Percentiles rank a stretch among this genome's conserved stretches.
Conservation (phyloP, 495 filamentous ascomycete genomes). For the Geopyxis carbonaria region DNA sequence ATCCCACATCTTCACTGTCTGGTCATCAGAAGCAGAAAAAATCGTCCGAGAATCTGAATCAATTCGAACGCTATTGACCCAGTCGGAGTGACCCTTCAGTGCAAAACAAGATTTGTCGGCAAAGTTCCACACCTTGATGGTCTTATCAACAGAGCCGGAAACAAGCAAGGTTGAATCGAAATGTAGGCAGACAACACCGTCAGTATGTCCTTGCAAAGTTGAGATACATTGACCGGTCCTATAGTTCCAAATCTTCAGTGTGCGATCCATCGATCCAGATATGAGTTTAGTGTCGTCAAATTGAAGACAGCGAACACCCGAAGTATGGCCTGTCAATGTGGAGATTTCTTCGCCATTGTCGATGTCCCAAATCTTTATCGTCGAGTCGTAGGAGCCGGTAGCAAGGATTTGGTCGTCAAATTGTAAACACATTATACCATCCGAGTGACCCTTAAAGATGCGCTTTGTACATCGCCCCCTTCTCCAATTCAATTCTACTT, state of each 20-base stretch:
- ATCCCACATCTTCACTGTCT: slow-evolving; percentile 83
- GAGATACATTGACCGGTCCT: slow-evolving; percentile 74
- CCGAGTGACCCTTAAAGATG: slow-evolving; percentile 72
- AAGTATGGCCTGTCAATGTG: slow-evolving; percentile 63
- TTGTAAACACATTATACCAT: slow-evolving; percentile 91
- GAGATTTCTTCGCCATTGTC: slow-evolving; percentile 71
- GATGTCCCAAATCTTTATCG: slow-evolving; percentile 91
- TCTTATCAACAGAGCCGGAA: slow-evolving; percentile 73
- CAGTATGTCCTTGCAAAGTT: slow-evolving; percentile 57
- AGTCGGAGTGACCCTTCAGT: slow-evolving; percentile 72
- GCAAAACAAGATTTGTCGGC: slow-evolving; percentile 59
- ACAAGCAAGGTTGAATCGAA: slow-evolving; percentile 70
- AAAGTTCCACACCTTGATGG: slow-evolving; percentile 89
- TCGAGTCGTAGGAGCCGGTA: slow-evolving; percentile 86
- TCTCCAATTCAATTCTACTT: slow-evolving; percentile 91
- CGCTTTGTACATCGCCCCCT: slow-evolving; percentile 71
- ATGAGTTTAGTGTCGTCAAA: slow-evolving; percentile 87
- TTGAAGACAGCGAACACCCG: slow-evolving; percentile 71
- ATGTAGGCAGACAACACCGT: slow-evolving; percentile 69
- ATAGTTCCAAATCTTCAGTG: slow-evolving; percentile 91
- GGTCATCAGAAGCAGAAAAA: slow-evolving; percentile 85
- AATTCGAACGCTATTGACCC: slow-evolving; percentile 84
- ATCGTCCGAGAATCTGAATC: slow-evolving; percentile 67
- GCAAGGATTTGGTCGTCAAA: slow-evolving; percentile 86
- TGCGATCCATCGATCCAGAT: slow-evolving; percentile 64